These are phyloP conservation scores for Microcyclospora pomicola DNA, from an alignment of 2,329 filamentous ascomycete species.

Conservation along the genomic window DNA sequence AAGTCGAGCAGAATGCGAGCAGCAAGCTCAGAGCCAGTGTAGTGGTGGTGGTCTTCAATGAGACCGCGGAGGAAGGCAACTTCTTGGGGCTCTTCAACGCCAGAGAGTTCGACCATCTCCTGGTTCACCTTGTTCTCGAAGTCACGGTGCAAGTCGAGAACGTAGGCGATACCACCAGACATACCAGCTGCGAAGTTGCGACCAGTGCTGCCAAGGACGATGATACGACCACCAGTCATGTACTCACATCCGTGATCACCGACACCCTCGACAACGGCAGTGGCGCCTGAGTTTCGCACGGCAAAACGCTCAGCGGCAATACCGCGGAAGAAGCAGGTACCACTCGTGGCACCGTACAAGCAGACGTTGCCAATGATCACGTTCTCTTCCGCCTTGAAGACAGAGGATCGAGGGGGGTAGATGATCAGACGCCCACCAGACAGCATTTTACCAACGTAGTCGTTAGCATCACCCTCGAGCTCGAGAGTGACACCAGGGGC, in stretches of 20 bases:
- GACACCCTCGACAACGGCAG: conserved; percentile 88
- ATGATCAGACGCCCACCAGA: conserved; percentile 87
- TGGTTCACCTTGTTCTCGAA: conserved; percentile 89
- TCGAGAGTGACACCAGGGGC: conserved; percentile 88
- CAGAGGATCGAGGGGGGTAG: conserved; percentile 78
- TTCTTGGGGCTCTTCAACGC: conserved; percentile 71
- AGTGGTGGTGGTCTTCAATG: conserved; percentile 94
- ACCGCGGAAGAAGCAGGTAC: conserved; percentile 93
- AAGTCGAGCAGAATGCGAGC: conserved; percentile 92
- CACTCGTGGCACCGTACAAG: conserved; percentile 82
- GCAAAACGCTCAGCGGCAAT: conserved; percentile 92
- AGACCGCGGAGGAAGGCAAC: conserved; percentile 82
- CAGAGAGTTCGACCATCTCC: conserved; percentile 89
- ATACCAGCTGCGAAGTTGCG: conserved; percentile 97
- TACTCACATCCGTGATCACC: conserved; percentile 97
- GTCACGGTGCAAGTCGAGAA: conserved; percentile 78
- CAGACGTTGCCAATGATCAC: conserved; percentile 88
- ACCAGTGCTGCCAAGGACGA: conserved; percentile 77
- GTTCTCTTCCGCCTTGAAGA: conserved; percentile 95
- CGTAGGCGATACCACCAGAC: conserved; percentile 94
- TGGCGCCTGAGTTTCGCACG: conserved; percentile 90
- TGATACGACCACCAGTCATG: conserved; percentile 89
- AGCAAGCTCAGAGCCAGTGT: conserved; percentile 89
- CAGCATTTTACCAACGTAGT: conserved; percentile 92
- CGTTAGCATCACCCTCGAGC: conserved; percentile 89